Evolutionary conservation across 2,329 filamentous ascomycete species (phyloP).

Genomic region (Claviceps paspali): DNA sequence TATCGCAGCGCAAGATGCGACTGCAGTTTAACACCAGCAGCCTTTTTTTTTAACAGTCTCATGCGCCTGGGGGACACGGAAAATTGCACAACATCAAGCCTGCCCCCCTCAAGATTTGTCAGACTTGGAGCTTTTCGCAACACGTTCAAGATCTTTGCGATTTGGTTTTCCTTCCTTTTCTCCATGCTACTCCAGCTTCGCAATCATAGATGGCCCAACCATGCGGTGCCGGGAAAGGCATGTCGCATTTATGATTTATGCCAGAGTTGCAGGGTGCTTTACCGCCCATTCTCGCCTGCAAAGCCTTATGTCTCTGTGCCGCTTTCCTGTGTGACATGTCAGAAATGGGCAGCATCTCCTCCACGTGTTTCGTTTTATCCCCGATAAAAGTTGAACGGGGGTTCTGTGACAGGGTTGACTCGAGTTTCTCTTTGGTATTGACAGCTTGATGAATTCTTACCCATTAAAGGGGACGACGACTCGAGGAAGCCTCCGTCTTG

Average conservation of each 20-base stretch:
- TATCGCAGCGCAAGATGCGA: background rate
- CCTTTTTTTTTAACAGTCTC: no score
- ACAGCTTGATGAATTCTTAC: background rate
- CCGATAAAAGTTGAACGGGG: constrained; percentile 1
- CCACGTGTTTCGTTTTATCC: background rate
- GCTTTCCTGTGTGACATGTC: constrained; percentile 2
- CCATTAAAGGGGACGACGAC: background rate
- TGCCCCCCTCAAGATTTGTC: background rate
- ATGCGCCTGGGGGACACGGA: background rate
- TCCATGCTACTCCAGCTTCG: background rate
- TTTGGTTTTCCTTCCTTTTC: background rate
- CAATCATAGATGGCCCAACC: constrained; percentile 6
- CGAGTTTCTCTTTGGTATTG: background rate
- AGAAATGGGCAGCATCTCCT: background rate
- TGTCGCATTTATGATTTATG: constrained; percentile 9
- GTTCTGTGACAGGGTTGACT: background rate
- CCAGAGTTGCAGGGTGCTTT: constrained; percentile 5
- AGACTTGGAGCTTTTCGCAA: background rate
- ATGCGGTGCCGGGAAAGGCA: constrained; percentile 9
- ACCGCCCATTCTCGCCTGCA: constrained; percentile 3
- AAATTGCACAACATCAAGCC: constrained; percentile 1
- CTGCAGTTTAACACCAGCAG: background rate
- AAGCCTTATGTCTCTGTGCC: background rate
- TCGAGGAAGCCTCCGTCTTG: background rate
- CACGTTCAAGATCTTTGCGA: background rate